Percentiles rank a stretch among this genome's conserved stretches.
Evolutionary conservation across 768 basidiomycete species (phyloP).

Genomic region (Termitomyces eurrhizus): DNA sequence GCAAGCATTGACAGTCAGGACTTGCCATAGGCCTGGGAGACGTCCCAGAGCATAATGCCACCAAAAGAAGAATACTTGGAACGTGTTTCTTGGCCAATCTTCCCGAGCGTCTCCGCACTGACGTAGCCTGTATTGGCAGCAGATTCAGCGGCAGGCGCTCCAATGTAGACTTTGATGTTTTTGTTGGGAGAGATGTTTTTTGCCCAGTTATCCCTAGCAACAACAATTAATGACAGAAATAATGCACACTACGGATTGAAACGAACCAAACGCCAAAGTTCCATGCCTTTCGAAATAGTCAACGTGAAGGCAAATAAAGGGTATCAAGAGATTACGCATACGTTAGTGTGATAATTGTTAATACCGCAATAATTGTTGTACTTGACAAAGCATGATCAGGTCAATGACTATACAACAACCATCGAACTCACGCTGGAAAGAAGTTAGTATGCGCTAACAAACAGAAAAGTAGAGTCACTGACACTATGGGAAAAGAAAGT

Average conservation of each 20-base stretch:
- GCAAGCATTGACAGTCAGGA: slow-evolving; percentile 8
- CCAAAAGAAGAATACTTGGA: slow-evolving; percentile 60
- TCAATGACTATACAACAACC: neutral
- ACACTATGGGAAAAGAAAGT: slow-evolving; percentile 5
- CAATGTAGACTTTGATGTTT: slow-evolving; percentile 61
- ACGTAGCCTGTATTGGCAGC: slow-evolving; percentile 60
- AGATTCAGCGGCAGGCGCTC: slow-evolving; percentile 51
- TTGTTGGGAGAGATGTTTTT: slow-evolving; percentile 51
- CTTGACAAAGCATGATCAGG: slow-evolving; percentile 15
- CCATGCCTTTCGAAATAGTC: slow-evolving; percentile 42
- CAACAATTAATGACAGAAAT: neutral
- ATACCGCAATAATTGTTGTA: slow-evolving; percentile 26
- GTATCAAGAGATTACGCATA: slow-evolving; percentile 2
- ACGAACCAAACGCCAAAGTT: slow-evolving; percentile 51
- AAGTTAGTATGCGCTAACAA: neutral
- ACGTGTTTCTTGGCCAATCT: slow-evolving; percentile 45
- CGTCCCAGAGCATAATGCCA: slow-evolving; percentile 56
- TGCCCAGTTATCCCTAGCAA: slow-evolving; percentile 60
- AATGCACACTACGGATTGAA: neutral
- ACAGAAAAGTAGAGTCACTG: neutral
- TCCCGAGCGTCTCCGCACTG: slow-evolving; percentile 38
- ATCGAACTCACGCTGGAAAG: slow-evolving; percentile 7
- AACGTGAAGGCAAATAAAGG: slow-evolving; percentile 6
- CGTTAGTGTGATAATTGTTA: slow-evolving; percentile 55
- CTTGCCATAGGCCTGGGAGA: slow-evolving; percentile 42